Evolutionary conservation across 1,284 basidiomycete genomes (phyloP).

Genomic region (Puccinia triticina): DNA sequence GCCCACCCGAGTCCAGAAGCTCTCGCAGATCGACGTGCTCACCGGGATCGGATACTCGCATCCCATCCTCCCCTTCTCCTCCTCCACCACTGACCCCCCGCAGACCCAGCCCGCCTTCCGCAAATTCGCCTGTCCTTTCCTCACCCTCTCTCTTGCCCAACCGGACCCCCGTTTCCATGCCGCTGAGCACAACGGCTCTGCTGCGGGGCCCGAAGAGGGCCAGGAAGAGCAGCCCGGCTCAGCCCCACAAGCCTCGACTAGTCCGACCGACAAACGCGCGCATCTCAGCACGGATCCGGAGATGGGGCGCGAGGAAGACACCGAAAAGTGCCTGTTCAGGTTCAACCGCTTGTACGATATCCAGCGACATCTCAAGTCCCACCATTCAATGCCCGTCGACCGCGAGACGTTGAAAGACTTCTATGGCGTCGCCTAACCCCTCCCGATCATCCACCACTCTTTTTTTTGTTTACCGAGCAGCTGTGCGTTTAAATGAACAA

Average conservation of each 20-base stretch:
- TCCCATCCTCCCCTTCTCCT: not conserved
- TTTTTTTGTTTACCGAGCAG: too few species aligned
- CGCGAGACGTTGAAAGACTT: slow-evolving; percentile 33
- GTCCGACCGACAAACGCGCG: too few species aligned
- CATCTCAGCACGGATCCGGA: not conserved
- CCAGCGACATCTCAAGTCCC: slow-evolving; percentile 35
- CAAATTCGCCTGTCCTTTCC: slow-evolving; percentile 32
- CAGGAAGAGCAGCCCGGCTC: not conserved
- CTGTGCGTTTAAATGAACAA: too few species aligned
- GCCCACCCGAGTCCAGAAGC: slow-evolving; percentile 21
- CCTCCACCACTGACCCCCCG: not conserved
- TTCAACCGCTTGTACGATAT: slow-evolving; percentile 44
- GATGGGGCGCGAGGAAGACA: not conserved
- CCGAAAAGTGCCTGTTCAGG: slow-evolving; percentile 21
- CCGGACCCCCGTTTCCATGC: not conserved
- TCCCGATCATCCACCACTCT: too few species aligned
- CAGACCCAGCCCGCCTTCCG: not conserved
- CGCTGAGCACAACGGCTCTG: too few species aligned
- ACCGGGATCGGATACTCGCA: slow-evolving; percentile 28
- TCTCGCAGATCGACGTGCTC: slow-evolving; percentile 32
- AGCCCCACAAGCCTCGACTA: too few species aligned
- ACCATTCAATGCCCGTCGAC: slow-evolving; percentile 20
- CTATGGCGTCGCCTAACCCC: not conserved
- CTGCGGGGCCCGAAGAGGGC: too few species aligned
- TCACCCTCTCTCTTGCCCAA: not conserved